Evolutionary conservation across 2,329 filamentous ascomycete genomes (phyloP), one percentile per base, ranked within the genome.

Genomic region (Colletotrichum plurivorum): DNA sequence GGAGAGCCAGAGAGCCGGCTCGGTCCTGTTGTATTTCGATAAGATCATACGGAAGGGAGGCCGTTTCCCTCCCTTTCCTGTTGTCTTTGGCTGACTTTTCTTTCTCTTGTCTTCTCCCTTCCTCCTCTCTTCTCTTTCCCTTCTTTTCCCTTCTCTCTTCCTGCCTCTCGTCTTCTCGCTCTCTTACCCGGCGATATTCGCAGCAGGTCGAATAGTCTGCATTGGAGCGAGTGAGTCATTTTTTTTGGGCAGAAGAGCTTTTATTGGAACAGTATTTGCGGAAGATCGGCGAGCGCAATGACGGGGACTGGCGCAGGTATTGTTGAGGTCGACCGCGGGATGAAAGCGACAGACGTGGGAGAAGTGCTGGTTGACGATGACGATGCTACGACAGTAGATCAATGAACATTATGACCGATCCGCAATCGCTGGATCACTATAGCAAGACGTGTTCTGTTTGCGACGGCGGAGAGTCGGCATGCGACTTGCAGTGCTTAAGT

Each of bases 351-450:
- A 39, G 67, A 66, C 67, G 15, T 22, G 54, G 16, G 55, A 59
- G 18, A 27, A 55, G 31, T 16, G 20, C 43, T 41, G 39, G 10
- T 36, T 58, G 63, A 59, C 41, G 45, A 69, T 71, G 59, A 58
- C 45, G 63, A 63, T 56, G 41, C 58, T 69, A 70, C 64, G 52
- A 70, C 36, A 58, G 62, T 63, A 70, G 58, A 68, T 60, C 36
- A 70, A 70, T 63, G 67, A 70, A 52, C 58, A 63, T 67, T 41
- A 70, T 68, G 67, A 70, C 67, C 67, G 55, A 69, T 46, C 55
- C 27, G 45, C 62, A 51, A 69, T 67, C 62, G 55, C 55, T 69
- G 52, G 55, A 61, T 69, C 43, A 54, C 49, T 43, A 10, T 43
- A 31, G 48, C 15, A 6, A 20, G 31, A 43, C 1, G 13, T 18